Base-by-base conservation (phyloP, 163 green algal species). In the Picocystis sp. region DNA sequence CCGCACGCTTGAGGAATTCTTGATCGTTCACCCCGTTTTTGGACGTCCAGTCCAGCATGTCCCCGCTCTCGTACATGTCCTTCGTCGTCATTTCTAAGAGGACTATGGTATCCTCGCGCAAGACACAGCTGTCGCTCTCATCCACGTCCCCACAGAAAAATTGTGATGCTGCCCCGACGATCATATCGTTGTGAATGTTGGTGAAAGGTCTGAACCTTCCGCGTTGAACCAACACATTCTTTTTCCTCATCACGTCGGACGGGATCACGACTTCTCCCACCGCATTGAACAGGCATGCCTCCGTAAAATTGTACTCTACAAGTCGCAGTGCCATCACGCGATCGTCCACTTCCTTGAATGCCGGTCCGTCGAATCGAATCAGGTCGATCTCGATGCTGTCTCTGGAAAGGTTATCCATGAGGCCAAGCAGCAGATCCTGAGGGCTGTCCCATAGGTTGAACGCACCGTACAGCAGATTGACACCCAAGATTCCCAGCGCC, bases 141-240 rank as follows among this genome's bases (percentile, higher is more conserved):
- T 38, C 29, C 29, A 38, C 29, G 8, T 34, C 14, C 11, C 48
- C 44, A 47, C 69, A 73, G 57, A 73, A 77, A 56, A 74, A 77
- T 51, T 77, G 69, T 1, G 47, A 34, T 5, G 61, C 57, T 15
- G 64, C 64, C 11, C 64, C 53, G 23, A 72, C 58, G 3, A 77
- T 57, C 65, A 77, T 77, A 60, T 77, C 69, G 45, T 74, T 74
- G 62, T 77, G 65, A 47, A 77, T 51, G 24, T 63, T 47, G 10
- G 69, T 77, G 54, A 74, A 74, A 29, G 69, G 69, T 22, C 65
- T 56, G 65, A 77, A 77, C 43, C 69, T 52, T 5, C 69, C 69
- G 2, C 69, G 58, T 38, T 65, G 41, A 17, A 74, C 41, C 45
- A 77, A 46, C 33, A 74, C 62, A 22, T 74, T 74, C 55, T 71